Percentiles rank a stretch among this genome's conserved stretches.
phyloP scores from a whole-genome alignment of 805 yeast species.

The Ogataea zsoltii region DNA sequence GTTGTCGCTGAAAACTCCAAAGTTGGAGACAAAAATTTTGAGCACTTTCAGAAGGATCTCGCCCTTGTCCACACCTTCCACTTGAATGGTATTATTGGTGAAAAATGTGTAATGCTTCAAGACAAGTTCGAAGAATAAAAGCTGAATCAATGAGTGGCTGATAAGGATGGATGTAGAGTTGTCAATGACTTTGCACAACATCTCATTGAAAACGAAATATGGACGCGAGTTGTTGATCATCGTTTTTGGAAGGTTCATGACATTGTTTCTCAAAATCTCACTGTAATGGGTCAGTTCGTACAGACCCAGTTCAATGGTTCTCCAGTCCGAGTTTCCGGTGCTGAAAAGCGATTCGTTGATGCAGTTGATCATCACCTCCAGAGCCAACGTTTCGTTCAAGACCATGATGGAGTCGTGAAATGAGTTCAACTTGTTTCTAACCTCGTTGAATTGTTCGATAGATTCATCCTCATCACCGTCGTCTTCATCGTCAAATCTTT shows the following conservation, averaged over 20 bases:
- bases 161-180: constrained; percentile 42
- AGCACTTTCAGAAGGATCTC: constrained; percentile 62
- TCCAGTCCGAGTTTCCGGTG: constrained; percentile 55
- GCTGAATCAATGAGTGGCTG: constrained; percentile 79
- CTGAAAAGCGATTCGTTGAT: constrained; percentile 45
- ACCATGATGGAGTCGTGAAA: constrained; percentile 81
- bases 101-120: constrained; percentile 75
- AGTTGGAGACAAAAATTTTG: constrained; percentile 74
- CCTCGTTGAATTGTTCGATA: constrained; percentile 75
- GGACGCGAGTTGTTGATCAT: constrained; percentile 69
- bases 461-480: constrained; percentile 66
- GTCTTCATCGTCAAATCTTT: constrained; percentile 71
- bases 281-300: constrained; percentile 77
- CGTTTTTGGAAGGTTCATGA: constrained; percentile 67
- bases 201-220: constrained; percentile 57
- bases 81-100: constrained; percentile 42
- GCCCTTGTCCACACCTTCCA: constrained; percentile 42
- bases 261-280: constrained; percentile 75
- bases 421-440: constrained; percentile 68
- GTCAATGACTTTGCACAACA: constrained; percentile 49
- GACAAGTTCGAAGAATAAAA: constrained; percentile 80
- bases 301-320: constrained; percentile 81
- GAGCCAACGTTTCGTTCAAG: constrained; percentile 38
- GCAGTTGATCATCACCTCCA: constrained; percentile 42
- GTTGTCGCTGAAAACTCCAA: constrained; percentile 76